Base-by-base conservation (phyloP, 2,329 filamentous ascomycete species). In the Chaetomium strumarium region DNA sequence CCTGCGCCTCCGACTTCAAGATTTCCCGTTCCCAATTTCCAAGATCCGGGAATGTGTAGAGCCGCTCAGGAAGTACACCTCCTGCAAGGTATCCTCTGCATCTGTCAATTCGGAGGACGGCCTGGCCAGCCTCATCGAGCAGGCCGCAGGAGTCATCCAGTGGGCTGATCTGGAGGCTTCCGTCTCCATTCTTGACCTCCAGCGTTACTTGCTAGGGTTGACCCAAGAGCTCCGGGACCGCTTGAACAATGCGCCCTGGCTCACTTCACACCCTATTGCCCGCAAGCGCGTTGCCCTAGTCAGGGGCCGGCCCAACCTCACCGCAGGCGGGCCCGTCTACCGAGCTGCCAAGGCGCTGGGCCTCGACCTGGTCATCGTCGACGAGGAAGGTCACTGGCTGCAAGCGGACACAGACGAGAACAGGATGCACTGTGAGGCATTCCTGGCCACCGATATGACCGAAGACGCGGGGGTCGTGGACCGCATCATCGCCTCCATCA, bases 361-460 rank as follows among this genome's bases (percentile, higher is more conserved):
- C 1, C 33, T 62, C 1, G 55, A 62, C n/a, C 56, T 62, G 2
- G 58, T 62, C 9, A 56, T 63, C 19, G 39, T 63, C 12, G 58
- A 60, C 19, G 58, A 63, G 5, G 53, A 56, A 13, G 58, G 59
- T 6, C 60, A 63, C 42, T 63, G 60, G 60, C 49, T 63, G 13
- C 57, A 63, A 41, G 43, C 51, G 10, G 43, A 60, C 20, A 62
- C 59, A 0, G 44, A 50, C 5, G 55, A 59, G 30, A 62, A 60
- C 42, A 52, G 20, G 17, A 47, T 53, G 44, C 53, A 57, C 29
- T 58, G 60, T 13, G 57, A 63, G 33, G 60, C 55, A 4, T 63
- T 63, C 42, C 52, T 63, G 3, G 51, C 40, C 11, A 59, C 55
- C 11, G 60, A 63, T 55, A 58, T 63, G 58, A 62, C 59, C 9